Evolutionary conservation across 805 yeast genomes (phyloP), one percentile per base, ranked within the genome.

Genomic region (Saturnispora ahearnii): DNA sequence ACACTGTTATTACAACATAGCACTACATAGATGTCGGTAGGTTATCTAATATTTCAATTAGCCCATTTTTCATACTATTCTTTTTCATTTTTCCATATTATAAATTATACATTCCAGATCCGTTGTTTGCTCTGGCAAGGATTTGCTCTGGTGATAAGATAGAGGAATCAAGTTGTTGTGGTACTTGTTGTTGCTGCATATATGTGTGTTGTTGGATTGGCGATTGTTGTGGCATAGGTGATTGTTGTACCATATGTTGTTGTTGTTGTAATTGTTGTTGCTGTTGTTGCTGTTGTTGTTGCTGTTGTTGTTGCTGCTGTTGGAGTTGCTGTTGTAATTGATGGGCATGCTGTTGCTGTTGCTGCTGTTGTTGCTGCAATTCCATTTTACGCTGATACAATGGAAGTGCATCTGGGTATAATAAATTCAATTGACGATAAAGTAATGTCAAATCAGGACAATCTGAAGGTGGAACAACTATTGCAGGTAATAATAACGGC

Each of bases 401-500:
- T 4, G 62, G 59, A 45, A 60, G 51, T 5, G 79, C 79, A 52
- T 78, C 82, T 0, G 81, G 81, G 53, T 77, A 78, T 34, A 78
- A 58, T 47, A 72, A 62, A 43, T 61, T 60, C 46, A 64, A 51
- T 10, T 54, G 21, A 45, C 67, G 66, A 59, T 78, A 78, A 38
- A 73, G 67, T 36, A 69, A 73, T 46, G 65, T 64, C 41, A 78
- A 64, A 55, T 77, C 82, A 0, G 81, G 80, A 65, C 77, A 68
- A 42, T 76, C 81, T 3, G 71, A 71, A 7, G 82, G 82, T 5
- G 84, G 73, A 1, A 76, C 65, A 51, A 77, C 69, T 38, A 78
- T 74, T 30, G 73, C 70, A 2, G 84, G 84, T 18, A 61, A 54
- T 3, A 48, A 7, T 22, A 34, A 37, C 10, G 50, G 45, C 24